Conservation (phyloP, 768 basidiomycete genomes). For the Hericium coralloides region DNA sequence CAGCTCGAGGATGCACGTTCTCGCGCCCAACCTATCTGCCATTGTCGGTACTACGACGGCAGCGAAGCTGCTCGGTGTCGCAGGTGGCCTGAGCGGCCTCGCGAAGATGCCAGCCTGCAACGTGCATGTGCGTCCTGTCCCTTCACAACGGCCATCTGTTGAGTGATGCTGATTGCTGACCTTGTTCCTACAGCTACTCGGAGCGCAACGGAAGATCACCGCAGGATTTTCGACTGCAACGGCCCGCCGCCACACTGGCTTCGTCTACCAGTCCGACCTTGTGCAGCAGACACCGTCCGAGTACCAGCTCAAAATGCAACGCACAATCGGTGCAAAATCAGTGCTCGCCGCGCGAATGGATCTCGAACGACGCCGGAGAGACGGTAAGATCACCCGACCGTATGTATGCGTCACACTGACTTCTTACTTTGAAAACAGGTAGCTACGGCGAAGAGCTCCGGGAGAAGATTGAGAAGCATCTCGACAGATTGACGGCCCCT, state of each 20-base stretch:
- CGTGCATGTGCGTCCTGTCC: slow-evolving; percentile 63
- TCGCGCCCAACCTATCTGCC: slow-evolving; percentile 96
- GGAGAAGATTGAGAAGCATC: slow-evolving; percentile 87
- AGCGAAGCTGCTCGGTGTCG: slow-evolving; percentile 94
- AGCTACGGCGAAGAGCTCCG: slow-evolving; percentile 74
- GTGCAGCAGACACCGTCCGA: slow-evolving; percentile 82
- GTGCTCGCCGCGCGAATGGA: slow-evolving; percentile 91
- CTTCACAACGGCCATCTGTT: neutral
- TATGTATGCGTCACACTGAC: neutral
- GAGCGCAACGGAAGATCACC: slow-evolving; percentile 87
- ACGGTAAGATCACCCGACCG: slow-evolving; percentile 44
- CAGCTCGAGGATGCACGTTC: slow-evolving; percentile 96
- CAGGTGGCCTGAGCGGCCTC: slow-evolving; percentile 84
- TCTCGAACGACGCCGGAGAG: slow-evolving; percentile 71
- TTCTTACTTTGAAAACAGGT: slow-evolving; percentile 29
- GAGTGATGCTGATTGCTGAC: neutral
- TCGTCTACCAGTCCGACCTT: slow-evolving; percentile 90
- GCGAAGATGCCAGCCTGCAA: slow-evolving; percentile 95
- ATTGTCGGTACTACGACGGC: slow-evolving; percentile 99
- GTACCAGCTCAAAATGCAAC: slow-evolving; percentile 84
- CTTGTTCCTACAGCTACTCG: slow-evolving; percentile 57
- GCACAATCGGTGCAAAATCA: slow-evolving; percentile 89
- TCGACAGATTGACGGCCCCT: slow-evolving; percentile 87
- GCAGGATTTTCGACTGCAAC: slow-evolving; percentile 86
- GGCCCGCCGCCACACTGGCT: slow-evolving; percentile 90